Conservation (phyloP, 768 basidiomycete genomes). For the Tricholoma flavovirens region DNA sequence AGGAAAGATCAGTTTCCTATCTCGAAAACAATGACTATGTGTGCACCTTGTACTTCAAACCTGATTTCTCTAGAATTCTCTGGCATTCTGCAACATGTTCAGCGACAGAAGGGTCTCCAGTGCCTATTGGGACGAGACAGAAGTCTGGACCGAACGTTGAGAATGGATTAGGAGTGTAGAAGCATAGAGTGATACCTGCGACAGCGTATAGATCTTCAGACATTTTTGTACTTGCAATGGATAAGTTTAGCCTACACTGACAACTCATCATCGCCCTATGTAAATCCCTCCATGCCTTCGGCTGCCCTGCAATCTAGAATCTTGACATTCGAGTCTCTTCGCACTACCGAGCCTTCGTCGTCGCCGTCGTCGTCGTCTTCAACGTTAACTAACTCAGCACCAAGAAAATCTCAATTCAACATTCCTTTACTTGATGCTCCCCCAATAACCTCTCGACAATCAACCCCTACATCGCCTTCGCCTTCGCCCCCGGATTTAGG, state of each 20-base stretch:
- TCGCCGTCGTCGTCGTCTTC: conserved; percentile 15
- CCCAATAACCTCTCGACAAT: conserved; percentile 34
- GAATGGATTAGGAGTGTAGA: neutral
- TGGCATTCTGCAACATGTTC: conserved; percentile 81
- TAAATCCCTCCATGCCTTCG: conserved; percentile 31
- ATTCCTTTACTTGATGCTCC: conserved; percentile 39
- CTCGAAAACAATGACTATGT: neutral
- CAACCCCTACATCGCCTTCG: conserved; percentile 38
- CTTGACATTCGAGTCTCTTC: conserved; percentile 56
- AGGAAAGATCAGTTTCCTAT: neutral
- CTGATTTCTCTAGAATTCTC: conserved; percentile 74
- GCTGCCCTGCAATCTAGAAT: conserved; percentile 53
- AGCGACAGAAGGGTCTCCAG: conserved; percentile 68
- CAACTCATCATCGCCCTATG: no score
- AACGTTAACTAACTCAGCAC: conserved; percentile 10
- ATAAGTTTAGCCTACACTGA: no score
- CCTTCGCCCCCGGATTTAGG: conserved; percentile 45
- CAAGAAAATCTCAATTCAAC: conserved; percentile 13
- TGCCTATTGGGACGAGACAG: conserved; percentile 85
- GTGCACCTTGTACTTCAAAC: conserved; percentile 71
- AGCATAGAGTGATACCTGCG: conserved; percentile 44
- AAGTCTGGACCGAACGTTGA: conserved; percentile 49
- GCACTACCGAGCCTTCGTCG: conserved; percentile 10
- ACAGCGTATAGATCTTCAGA: conserved; percentile 72
- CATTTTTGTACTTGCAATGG: conserved; percentile 8